Evolutionary conservation across 2,329 filamentous ascomycete species (phyloP).

Genomic region (Pseudogymnoascus sp.): DNA sequence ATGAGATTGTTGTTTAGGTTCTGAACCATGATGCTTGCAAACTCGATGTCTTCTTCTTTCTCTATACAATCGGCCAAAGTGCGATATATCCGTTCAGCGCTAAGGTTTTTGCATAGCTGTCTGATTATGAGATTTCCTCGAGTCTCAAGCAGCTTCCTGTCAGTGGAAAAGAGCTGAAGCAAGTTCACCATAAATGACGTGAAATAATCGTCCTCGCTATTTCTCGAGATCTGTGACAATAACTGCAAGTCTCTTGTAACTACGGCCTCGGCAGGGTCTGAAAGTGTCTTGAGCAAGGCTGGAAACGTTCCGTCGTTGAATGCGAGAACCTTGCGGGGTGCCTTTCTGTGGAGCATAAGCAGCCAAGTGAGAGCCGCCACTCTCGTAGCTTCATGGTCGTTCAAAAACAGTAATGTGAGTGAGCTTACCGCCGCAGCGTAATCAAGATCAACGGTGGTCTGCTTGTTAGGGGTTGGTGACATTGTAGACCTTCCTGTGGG

Average conservation of each 20-base stretch:
- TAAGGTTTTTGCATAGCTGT: conserved; percentile 86
- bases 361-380: conserved; percentile 93
- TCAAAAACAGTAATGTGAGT: conserved; percentile 85
- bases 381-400: conserved; percentile 92
- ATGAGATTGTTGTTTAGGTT: conserved; percentile 99
- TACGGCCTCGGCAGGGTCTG: conserved; percentile 89
- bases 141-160: conserved; percentile 82
- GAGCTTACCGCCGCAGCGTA: conserved; percentile 93
- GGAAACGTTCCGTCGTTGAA: conserved; percentile 98
- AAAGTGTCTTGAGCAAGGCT: conserved; percentile 89
- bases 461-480: conserved; percentile 20
- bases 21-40: conserved; percentile 98
- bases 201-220: conserved; percentile 96
- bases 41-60: conserved; percentile 96
- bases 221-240: conserved; percentile 89
- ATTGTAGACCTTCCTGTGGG: conserved; percentile 22
- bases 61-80: conserved; percentile 95
- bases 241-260: conserved; percentile 91
- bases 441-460: conserved; percentile 68
- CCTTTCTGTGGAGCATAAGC: conserved; percentile 95
- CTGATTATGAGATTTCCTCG: conserved; percentile 94
- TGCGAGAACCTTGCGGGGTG: conserved; percentile 83
- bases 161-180: conserved; percentile 89
- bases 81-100: conserved; percentile 89
- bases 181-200: conserved; percentile 97